Percentiles rank a stretch among this genome's conserved stretches.
Conservation (phyloP, 192 early-diverging fungal species). For the Hyaloraphidium curvatum region DNA sequence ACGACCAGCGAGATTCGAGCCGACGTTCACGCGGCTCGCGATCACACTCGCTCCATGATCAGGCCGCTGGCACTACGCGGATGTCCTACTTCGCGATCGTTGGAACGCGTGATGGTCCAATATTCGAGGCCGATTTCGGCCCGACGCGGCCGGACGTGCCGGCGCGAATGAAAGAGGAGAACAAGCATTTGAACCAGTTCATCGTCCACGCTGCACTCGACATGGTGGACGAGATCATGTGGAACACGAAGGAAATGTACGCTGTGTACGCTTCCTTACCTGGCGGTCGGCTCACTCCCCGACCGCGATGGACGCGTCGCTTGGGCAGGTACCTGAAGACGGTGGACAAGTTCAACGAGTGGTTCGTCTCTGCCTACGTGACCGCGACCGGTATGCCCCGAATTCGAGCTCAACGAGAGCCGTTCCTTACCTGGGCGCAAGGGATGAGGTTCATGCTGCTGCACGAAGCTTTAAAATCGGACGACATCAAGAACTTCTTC, state of each 20-base stretch:
- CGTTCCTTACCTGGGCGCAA: slow-evolving; percentile 8
- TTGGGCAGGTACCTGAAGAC: slow-evolving; percentile 67
- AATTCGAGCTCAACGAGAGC: not conserved
- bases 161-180: slow-evolving; percentile 32
- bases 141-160: slow-evolving; percentile 5
- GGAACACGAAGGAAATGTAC: slow-evolving; percentile 52
- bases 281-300: too few relatives aligned
- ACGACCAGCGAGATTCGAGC: too few relatives aligned
- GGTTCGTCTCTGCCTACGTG: slow-evolving; percentile 77
- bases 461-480: slow-evolving; percentile 56
- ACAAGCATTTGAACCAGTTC: slow-evolving; percentile 85
- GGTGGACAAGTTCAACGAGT: slow-evolving; percentile 91
- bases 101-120: slow-evolving; percentile 81
- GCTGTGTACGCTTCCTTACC: too few relatives aligned
- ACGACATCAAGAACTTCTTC: slow-evolving; percentile 67
- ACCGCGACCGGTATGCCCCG: slow-evolving; percentile 52
- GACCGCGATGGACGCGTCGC: not conserved
- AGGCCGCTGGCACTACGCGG: too few relatives aligned
- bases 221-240: slow-evolving; percentile 86
- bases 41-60: too few relatives aligned
- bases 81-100: slow-evolving; percentile 73
- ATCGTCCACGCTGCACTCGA: slow-evolving; percentile 92
- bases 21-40: too few relatives aligned
- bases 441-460: slow-evolving; percentile 63
- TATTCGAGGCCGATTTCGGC: slow-evolving; percentile 85